Percentiles rank a stretch among this genome's conserved stretches.
Evolutionary conservation across 169 alveolate species (phyloP).

Genomic region (Plasmodium gaboni): DNA sequence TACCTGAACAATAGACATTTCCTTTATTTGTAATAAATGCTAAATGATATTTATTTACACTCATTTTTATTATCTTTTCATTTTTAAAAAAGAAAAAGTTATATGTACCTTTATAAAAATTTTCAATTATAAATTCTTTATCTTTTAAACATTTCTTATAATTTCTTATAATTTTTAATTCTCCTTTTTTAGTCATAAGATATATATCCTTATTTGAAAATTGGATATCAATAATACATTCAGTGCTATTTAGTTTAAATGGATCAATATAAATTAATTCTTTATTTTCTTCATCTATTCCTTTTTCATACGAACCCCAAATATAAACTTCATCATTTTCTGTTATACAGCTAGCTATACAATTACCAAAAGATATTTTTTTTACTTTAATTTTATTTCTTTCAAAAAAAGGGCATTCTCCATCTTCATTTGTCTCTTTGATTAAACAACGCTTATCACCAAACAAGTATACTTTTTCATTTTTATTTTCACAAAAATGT

Average conservation of each 20-base stretch:
- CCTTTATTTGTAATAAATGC: conserved; percentile 77
- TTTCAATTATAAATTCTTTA: conserved; percentile 52
- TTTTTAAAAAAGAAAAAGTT: conserved; percentile 24
- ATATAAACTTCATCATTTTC: conserved; percentile 68
- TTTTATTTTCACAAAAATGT: conserved; percentile 37
- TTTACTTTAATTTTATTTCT: conserved; percentile 61
- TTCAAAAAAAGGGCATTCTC: conserved; percentile 55
- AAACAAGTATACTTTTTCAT: conserved; percentile 62
- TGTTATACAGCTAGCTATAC: conserved; percentile 71
- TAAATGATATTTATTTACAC: conserved; percentile 73
- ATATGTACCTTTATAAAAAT: conserved; percentile 52
- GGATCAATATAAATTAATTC: conserved; percentile 49
- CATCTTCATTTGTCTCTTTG: conserved; percentile 52
- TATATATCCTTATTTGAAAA: conserved; percentile 70
- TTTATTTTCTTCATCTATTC: conserved; percentile 11
- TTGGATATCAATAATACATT: conserved; percentile 31
- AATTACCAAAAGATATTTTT: conserved; percentile 69
- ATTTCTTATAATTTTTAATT: conserved; percentile 56
- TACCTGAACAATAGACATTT: conserved; percentile 71
- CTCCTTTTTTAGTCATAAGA: conserved; percentile 53
- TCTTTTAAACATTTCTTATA: conserved; percentile 45
- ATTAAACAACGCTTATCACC: conserved; percentile 70
- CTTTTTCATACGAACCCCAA: conserved; percentile 69
- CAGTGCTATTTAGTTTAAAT: conserved; percentile 31
- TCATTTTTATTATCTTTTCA: conserved; percentile 71